Conservation (phyloP, 805 yeast species). For the Metschnikowia gruessii region DNA sequence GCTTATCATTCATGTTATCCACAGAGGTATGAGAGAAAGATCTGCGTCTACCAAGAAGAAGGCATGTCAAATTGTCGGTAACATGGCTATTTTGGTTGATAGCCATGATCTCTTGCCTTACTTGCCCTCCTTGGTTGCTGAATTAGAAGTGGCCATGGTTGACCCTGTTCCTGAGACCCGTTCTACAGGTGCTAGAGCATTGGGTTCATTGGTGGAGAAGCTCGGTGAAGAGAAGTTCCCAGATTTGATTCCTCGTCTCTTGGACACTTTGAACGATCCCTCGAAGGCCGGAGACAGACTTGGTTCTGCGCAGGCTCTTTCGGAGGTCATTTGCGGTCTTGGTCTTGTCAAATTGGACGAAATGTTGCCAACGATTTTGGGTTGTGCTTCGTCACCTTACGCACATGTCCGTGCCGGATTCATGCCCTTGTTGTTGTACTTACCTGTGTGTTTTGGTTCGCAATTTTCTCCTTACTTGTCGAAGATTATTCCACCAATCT, state of each 20-base stretch:
- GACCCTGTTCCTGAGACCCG: slow-evolving; percentile 98
- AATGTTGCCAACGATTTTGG: slow-evolving; percentile 73
- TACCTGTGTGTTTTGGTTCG: slow-evolving; percentile 92
- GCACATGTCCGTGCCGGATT: slow-evolving; percentile 83
- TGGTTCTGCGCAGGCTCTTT: slow-evolving; percentile 95
- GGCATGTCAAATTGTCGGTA: slow-evolving; percentile 97
- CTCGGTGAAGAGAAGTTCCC: slow-evolving; percentile 97
- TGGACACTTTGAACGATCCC: slow-evolving; percentile 75
- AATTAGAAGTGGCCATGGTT: slow-evolving; percentile 91
- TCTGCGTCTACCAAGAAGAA: slow-evolving; percentile 90
- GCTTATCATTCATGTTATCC: slow-evolving; percentile 87
- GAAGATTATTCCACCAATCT: slow-evolving; percentile 85
- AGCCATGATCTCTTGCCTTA: slow-evolving; percentile 83
- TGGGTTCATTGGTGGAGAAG: slow-evolving; percentile 94
- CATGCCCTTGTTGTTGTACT: slow-evolving; percentile 81
- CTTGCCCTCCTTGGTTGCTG: slow-evolving; percentile 69
- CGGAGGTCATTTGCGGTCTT: slow-evolving; percentile 90
- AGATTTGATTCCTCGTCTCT: slow-evolving; percentile 74
- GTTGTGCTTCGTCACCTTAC: slow-evolving; percentile 65
- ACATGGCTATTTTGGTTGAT: slow-evolving; percentile 95
- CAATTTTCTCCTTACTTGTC: slow-evolving; percentile 87
- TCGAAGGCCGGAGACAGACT: slow-evolving; percentile 82
- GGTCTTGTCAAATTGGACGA: slow-evolving; percentile 89
- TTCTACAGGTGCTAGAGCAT: slow-evolving; percentile 95
- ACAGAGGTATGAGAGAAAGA: slow-evolving; percentile 92